Conservation (phyloP, 2,329 filamentous ascomycete genomes). For the Ophiostoma populinum region DNA sequence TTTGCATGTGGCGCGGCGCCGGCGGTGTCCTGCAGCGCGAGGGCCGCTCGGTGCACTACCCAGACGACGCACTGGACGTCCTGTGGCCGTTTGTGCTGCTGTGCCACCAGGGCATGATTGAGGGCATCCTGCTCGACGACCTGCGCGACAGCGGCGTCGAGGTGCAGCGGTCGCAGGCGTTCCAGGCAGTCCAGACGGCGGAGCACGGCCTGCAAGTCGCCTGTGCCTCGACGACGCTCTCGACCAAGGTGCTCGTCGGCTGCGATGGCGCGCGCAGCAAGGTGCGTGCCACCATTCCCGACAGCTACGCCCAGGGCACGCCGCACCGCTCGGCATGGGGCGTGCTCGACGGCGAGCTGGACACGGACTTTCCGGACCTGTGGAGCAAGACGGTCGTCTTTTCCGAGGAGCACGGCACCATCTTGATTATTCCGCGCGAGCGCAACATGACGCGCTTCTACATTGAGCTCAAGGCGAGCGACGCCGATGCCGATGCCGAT, state of each 20-base stretch:
- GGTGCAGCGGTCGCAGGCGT: slow-evolving; percentile 45
- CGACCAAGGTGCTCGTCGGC: slow-evolving; percentile 32
- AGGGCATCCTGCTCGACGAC: slow-evolving; percentile 51
- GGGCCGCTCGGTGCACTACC: slow-evolving; percentile 43
- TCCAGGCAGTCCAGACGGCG: slow-evolving; percentile 36
- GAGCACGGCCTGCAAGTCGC: slow-evolving; percentile 23
- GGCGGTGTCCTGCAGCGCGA: slow-evolving; percentile 27
- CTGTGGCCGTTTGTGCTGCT: slow-evolving; percentile 36
- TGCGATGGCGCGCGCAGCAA: slow-evolving; percentile 58
- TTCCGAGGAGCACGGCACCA: slow-evolving; percentile 46
- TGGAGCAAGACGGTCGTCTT: slow-evolving; percentile 58
- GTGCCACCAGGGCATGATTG: slow-evolving; percentile 59
- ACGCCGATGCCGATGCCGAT: slow-evolving; percentile 11
- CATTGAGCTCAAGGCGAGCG: slow-evolving; percentile 31
- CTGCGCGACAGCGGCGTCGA: slow-evolving; percentile 44
- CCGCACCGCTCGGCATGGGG: slow-evolving; percentile 37
- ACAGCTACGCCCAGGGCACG: slow-evolving; percentile 1
- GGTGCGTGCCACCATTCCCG: slow-evolving; percentile 44
- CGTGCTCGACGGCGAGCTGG: slow-evolving; percentile 51
- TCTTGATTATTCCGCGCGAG: slow-evolving; percentile 56
- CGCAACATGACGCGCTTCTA: slow-evolving; percentile 52
- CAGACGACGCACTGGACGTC: slow-evolving; percentile 20
- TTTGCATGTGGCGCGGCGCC: slow-evolving; percentile 52
- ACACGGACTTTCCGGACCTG: slow-evolving; percentile 57
- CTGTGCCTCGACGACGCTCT: slow-evolving; percentile 15